Percentiles rank a stretch among this genome's conserved stretches.
These are phyloP conservation scores for Coemansia sp. DNA, from an alignment of 192 early-diverging fungal genomes.

Conservation along the genomic window DNA sequence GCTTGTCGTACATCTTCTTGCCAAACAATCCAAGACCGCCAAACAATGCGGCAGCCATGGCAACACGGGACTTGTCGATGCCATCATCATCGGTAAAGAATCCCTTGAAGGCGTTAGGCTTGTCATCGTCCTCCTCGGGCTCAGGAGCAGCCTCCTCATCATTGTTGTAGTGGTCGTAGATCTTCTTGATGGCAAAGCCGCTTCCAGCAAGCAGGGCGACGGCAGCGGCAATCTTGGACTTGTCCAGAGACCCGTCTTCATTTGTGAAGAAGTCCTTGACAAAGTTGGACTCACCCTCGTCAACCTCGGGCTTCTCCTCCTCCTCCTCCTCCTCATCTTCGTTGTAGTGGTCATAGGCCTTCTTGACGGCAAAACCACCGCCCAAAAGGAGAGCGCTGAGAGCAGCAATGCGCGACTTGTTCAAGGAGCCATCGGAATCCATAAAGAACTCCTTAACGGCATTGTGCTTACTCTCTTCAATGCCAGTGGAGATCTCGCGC, in stretches of 20 bases:
- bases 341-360: constrained; percentile 12
- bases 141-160: constrained; percentile 11
- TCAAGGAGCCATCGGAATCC: constrained; percentile 7
- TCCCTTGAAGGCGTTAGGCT: constrained; percentile 11
- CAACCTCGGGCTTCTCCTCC: constrained; percentile 5
- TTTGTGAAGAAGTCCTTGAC: constrained; percentile 22
- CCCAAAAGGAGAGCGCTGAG: constrained; percentile 7
- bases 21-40: constrained; percentile 15
- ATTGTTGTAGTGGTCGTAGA: constrained; percentile 14
- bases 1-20: constrained; percentile 30
- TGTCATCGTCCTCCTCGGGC: constrained; percentile 8
- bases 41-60: constrained; percentile 16
- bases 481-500: background rate
- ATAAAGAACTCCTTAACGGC: constrained; percentile 15
- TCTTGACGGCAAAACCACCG: constrained; percentile 17
- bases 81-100: constrained; percentile 28
- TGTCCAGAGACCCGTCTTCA: constrained; percentile 18
- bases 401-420: constrained; percentile 8
- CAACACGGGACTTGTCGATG: constrained; percentile 25
- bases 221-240: constrained; percentile 16
- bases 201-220: constrained; percentile 4
- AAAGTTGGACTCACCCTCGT: constrained; percentile 10
- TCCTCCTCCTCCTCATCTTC: constrained; percentile 14
- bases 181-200: constrained; percentile 18
- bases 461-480: constrained; percentile 7